phyloP scores from a whole-genome alignment of 257 asterid genomes.

The Solanum sejunctum region DNA sequence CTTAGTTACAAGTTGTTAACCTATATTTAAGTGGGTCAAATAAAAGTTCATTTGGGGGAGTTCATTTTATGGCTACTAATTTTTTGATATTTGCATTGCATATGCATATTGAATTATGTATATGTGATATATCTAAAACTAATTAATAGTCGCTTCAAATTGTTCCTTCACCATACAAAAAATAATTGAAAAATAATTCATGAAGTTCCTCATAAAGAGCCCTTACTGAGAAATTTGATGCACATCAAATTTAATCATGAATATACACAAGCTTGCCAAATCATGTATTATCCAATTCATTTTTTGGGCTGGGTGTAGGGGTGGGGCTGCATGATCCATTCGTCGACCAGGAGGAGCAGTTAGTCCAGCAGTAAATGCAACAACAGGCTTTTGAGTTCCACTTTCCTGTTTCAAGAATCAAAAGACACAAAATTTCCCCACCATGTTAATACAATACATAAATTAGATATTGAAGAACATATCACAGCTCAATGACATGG shows the following conservation, averaged over 20 bases:
- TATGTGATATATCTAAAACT: too few relatives aligned
- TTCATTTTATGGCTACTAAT: neutral
- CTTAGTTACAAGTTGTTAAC: neutral
- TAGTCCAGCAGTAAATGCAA: slow-evolving; percentile 96
- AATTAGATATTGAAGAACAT: neutral
- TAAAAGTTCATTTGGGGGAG: neutral
- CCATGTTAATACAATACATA: neutral
- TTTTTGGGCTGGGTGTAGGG: too few relatives aligned
- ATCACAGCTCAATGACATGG: neutral
- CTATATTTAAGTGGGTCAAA: neutral
- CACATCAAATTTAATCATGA: too few relatives aligned
- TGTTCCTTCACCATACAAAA: too few relatives aligned
- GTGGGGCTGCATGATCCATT: slow-evolving; percentile 69
- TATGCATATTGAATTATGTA: too few relatives aligned
- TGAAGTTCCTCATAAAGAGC: too few relatives aligned
- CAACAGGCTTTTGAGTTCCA: slow-evolving; percentile 68
- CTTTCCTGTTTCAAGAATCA: slow-evolving; percentile 49
- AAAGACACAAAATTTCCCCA: neutral
- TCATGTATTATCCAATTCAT: too few relatives aligned
- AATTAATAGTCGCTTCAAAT: too few relatives aligned
- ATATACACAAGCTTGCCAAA: too few relatives aligned
- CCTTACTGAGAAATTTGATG: too few relatives aligned
- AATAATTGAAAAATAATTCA: too few relatives aligned
- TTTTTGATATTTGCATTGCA: too few relatives aligned
- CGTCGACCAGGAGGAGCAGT: slow-evolving; percentile 93